Evolutionary conservation across 2,329 filamentous ascomycete genomes (phyloP).

Genomic region (Epichloe hybrida): DNA sequence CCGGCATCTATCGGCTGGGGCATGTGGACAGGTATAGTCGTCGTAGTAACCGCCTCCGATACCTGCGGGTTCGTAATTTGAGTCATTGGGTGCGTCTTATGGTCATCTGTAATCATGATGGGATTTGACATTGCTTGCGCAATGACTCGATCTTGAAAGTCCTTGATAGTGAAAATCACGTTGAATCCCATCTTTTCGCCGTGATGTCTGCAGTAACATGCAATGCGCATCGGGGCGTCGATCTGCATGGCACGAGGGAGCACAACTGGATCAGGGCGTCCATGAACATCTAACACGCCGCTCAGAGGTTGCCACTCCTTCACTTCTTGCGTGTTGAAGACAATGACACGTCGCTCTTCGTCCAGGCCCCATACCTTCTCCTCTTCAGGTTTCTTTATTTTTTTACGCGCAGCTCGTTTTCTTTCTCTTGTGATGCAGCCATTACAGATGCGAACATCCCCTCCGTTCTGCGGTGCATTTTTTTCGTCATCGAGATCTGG

Average conservation of each 20-base stretch:
- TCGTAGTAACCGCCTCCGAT: conserved; percentile 15
- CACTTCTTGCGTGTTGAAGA: conserved; percentile 82
- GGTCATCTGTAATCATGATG: conserved; percentile 96
- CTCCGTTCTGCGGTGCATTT: conserved; percentile 69
- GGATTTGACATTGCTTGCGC: conserved; percentile 76
- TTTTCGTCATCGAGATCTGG: conserved; percentile 41
- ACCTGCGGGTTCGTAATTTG: conserved; percentile 15
- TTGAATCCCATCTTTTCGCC: conserved; percentile 83
- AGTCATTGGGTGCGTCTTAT: conserved; percentile 59
- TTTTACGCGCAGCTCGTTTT: conserved; percentile 78
- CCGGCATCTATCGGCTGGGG: conserved; percentile 15
- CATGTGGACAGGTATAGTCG: conserved; percentile 9
- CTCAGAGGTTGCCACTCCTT: conserved; percentile 65
- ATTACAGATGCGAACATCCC: conserved; percentile 81
- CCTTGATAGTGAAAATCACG: conserved; percentile 90
- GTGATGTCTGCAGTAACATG: conserved; percentile 93
- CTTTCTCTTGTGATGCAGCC: conserved; percentile 88
- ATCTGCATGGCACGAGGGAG: conserved; percentile 57
- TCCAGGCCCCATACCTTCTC: conserved; percentile 76
- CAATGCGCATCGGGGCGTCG: conserved; percentile 85
- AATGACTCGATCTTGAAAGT: conserved; percentile 60
- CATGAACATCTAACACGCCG: conserved; percentile 31
- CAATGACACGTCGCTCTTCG: conserved; percentile 68
- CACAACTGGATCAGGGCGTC: conserved; percentile 31
- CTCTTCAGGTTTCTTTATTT: conserved; percentile 84